Conservation (phyloP, 179 eudicot species). For the Vitellaria paradoxa region DNA sequence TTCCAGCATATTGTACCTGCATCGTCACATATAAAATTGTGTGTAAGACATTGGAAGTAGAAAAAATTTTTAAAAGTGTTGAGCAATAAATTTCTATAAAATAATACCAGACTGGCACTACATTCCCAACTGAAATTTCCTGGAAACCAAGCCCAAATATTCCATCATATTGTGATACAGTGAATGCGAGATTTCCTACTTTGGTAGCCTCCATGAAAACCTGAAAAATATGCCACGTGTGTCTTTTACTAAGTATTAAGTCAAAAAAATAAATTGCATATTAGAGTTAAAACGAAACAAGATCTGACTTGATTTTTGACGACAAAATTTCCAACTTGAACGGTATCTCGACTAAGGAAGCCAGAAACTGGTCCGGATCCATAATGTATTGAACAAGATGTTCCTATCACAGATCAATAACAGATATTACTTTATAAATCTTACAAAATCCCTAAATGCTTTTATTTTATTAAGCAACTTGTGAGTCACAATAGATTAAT, state of each 20-base stretch:
- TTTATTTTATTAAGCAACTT: slow-evolving; percentile 5
- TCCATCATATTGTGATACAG: slow-evolving; percentile 67
- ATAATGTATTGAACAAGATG: slow-evolving; percentile 46
- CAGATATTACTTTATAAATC: background rate
- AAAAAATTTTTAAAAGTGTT: background rate
- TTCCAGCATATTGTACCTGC: slow-evolving; percentile 76
- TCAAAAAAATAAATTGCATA: background rate
- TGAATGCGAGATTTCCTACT: slow-evolving; percentile 57
- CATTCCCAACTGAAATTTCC: slow-evolving; percentile 67
- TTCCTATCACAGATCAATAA: slow-evolving; percentile 38
- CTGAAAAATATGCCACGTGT: slow-evolving; percentile 31
- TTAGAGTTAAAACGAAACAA: slow-evolving; percentile 6
- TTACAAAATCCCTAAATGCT: too few species aligned
- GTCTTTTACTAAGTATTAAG: background rate
- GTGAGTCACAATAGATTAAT: background rate
- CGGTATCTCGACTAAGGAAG: slow-evolving; percentile 76
- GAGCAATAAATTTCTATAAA: background rate
- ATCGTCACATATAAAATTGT: background rate
- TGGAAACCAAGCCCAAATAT: slow-evolving; percentile 83
- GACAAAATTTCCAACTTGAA: slow-evolving; percentile 61
- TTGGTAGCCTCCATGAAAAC: slow-evolving; percentile 67
- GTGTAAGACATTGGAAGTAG: too few species aligned
- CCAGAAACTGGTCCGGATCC: slow-evolving; percentile 78
- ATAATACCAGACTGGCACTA: slow-evolving; percentile 66
- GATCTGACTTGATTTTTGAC: slow-evolving; percentile 64